Base-by-base conservation (phyloP, 73 alveolate species). In the Tetrahymena thermophila region DNA sequence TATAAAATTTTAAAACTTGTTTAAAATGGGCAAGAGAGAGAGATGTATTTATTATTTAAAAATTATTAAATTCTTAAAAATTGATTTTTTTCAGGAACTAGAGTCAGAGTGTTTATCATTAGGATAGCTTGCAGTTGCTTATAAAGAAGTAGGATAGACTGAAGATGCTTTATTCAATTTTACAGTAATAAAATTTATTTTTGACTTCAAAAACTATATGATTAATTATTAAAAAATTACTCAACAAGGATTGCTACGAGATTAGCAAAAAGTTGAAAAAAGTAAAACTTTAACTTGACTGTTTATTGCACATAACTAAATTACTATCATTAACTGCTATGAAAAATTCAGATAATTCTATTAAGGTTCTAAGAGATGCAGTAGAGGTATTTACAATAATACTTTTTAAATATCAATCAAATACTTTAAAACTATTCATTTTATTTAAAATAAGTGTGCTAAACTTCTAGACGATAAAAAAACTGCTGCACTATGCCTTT, bases 21-120 rank as follows among this genome's bases (percentile, higher is more conserved):
- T 96, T 98, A 43, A 99, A 97, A 96, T 98, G 99, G 99, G 98
- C 99, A 56, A 95, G 94, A 43, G 97, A 96, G 44, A 98, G 98
- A 96, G 98, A 98, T 96, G 99, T 71, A 31, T 28, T 25, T 71
- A 7, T 28, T 8, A 71, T 71, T 71, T 28, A 23, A 25, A 71
- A 71, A 1, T 1, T 19, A 2, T 0, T 28, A 25, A 71, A 71
- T 71, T 28, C 37, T 71, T 17, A 28, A 71, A 19, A 28, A 5
- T 71, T 28, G 16, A 19, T 23, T 0, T 7, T 4, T 9, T 3
- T 28, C 15, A 71, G 89, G 89, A 71, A 71, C 89, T 71, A 7
- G 89, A 71, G 11, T 71, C 89, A 5, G 89, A 71, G 89, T 71
- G 89, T 31, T 71, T 71, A 19, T 71, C 89, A 19, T 71, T 71